phyloP scores from a whole-genome alignment of 2,329 filamentous ascomycete genomes.

The Ramichloridium luteum region DNA sequence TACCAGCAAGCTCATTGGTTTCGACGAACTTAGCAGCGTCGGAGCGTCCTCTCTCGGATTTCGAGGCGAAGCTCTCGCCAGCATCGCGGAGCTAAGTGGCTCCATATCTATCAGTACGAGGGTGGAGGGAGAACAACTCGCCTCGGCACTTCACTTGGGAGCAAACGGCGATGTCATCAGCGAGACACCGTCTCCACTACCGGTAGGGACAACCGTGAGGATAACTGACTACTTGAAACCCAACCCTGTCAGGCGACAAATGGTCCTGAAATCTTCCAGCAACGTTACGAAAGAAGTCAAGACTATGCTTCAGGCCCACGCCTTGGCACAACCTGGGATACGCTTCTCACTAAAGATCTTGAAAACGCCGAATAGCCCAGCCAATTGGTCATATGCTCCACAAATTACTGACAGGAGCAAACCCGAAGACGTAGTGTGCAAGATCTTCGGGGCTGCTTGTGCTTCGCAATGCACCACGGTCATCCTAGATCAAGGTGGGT shows the following conservation, averaged over 20 bases:
- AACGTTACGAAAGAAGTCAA: slow-evolving; percentile 49
- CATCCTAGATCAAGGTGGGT: slow-evolving; percentile 26
- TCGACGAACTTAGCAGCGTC: slow-evolving; percentile 47
- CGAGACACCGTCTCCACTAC: slow-evolving; percentile 39
- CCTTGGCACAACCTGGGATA: slow-evolving; percentile 51
- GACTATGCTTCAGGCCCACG: slow-evolving; percentile 50
- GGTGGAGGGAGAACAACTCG: slow-evolving; percentile 48
- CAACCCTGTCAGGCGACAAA: slow-evolving; percentile 52
- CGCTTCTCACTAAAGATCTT: slow-evolving; percentile 49
- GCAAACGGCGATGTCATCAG: slow-evolving; percentile 32
- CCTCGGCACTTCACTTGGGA: slow-evolving; percentile 39
- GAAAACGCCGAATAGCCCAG: slow-evolving; percentile 39
- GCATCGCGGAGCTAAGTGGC: slow-evolving; percentile 47
- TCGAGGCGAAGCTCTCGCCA: slow-evolving; percentile 60
- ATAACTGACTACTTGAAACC: slow-evolving; percentile 47
- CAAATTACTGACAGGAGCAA: slow-evolving; percentile 30
- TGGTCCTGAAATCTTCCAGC: slow-evolving; percentile 43
- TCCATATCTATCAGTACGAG: slow-evolving; percentile 50
- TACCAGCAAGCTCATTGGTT: slow-evolving; percentile 60
- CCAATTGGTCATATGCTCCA: slow-evolving; percentile 53
- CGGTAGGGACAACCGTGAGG: slow-evolving; percentile 57
- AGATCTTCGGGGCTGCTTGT: slow-evolving; percentile 47
- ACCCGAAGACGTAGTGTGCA: slow-evolving; percentile 47
- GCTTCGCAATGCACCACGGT: slow-evolving; percentile 42
- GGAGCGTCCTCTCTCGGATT: slow-evolving; percentile 58